phyloP scores from a whole-genome alignment of 2,329 filamentous ascomycete species.

The Aspergillus arachidicola region DNA sequence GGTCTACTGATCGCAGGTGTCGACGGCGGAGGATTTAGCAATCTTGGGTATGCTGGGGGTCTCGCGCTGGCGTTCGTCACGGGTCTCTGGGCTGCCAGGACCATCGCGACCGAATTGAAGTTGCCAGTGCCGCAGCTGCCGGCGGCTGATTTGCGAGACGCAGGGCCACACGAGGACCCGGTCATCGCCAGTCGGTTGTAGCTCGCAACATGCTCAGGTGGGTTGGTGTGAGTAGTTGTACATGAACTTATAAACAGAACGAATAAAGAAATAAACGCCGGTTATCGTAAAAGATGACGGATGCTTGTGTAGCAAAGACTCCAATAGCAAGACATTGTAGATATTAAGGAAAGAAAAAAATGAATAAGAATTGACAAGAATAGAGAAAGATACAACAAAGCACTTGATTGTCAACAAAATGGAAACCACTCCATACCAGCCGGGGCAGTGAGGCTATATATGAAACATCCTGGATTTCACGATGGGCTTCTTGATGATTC shows the following conservation, averaged over 20 bases:
- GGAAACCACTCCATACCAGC: fast-evolving
- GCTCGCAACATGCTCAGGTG: not conserved
- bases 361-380: not conserved
- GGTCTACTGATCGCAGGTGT: conserved; percentile 30
- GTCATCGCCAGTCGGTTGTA: not conserved
- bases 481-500: not conserved
- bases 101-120: conserved; percentile 19
- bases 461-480: not conserved
- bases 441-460: not conserved
- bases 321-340: not conserved
- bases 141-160: conserved; percentile 17
- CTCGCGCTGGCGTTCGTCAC: conserved; percentile 32
- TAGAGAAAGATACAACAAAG: not conserved
- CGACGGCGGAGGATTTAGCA: conserved; percentile 29
- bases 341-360: not conserved
- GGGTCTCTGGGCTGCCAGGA: conserved; percentile 28
- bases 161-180: not conserved
- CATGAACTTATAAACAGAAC: not conserved
- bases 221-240: not conserved
- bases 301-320: not conserved
- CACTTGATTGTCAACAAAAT: not conserved
- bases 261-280: not conserved
- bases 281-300: not conserved
- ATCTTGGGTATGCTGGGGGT: conserved; percentile 30
- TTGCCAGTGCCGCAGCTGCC: conserved; percentile 23